Conservation (phyloP, 2,329 filamentous ascomycete species). For the Alternaria burnsii region DNA sequence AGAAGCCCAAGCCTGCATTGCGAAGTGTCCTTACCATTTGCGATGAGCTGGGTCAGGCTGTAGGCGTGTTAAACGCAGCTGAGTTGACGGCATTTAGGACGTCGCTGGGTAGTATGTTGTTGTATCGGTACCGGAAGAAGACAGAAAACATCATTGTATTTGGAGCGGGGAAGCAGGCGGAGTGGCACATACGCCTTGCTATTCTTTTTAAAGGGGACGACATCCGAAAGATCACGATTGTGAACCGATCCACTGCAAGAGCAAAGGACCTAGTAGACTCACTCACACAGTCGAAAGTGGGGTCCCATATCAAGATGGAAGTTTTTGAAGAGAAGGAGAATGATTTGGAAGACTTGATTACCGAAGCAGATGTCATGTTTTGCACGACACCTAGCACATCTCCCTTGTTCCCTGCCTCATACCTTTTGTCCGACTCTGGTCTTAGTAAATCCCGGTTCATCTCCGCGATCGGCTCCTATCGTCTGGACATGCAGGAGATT, state of each 20-base stretch:
- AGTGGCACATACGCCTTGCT: slow-evolving; percentile 60
- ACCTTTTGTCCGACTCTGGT: slow-evolving; percentile 31
- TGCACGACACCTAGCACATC: slow-evolving; percentile 59
- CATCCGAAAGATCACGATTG: slow-evolving; percentile 39
- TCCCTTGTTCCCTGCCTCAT: slow-evolving; percentile 54
- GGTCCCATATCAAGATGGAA: background rate
- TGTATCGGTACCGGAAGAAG: slow-evolving; percentile 46
- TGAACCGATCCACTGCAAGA: slow-evolving; percentile 32
- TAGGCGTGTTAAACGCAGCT: slow-evolving; percentile 75
- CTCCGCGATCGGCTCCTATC: slow-evolving; percentile 41
- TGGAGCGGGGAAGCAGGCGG: slow-evolving; percentile 59
- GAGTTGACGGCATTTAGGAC: slow-evolving; percentile 84
- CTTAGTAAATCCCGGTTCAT: slow-evolving; percentile 31
- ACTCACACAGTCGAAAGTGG: slow-evolving; percentile 10
- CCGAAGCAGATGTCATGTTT: slow-evolving; percentile 55
- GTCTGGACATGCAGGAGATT: slow-evolving; percentile 59
- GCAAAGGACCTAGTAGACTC: slow-evolving; percentile 17
- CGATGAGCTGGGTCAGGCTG: slow-evolving; percentile 60
- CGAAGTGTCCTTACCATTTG: slow-evolving; percentile 73
- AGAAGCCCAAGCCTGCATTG: slow-evolving; percentile 49
- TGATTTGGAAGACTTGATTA: background rate
- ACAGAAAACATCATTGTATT: slow-evolving; percentile 56
- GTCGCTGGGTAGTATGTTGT: slow-evolving; percentile 73
- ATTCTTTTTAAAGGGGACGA: slow-evolving; percentile 49
- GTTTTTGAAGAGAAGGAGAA: background rate